Evolutionary conservation across 2,329 filamentous ascomycete genomes (phyloP), one percentile per base, ranked within the genome.

Genomic region (Paecilomyces formosus): DNA sequence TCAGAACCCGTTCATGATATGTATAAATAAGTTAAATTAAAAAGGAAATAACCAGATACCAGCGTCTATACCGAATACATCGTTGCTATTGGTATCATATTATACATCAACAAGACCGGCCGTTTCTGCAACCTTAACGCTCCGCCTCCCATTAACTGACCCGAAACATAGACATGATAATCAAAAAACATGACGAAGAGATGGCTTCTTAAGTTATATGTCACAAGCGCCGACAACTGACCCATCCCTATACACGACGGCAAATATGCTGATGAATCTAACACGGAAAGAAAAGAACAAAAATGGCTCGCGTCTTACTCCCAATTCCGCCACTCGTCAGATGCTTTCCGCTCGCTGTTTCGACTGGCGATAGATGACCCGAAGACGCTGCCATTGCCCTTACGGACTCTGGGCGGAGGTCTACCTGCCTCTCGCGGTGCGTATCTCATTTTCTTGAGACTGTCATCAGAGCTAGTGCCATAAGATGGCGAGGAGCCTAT

Each of bases 241-340:
- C 15, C 39, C 39, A 45, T 45, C 39, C 39, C 15, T 18, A 45
- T 18, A 18, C 39, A 45, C 35, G n/a, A 39, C 15, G 39, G 18
- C 39, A 45, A 18, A 45, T 21, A 45, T 45, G 39, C 39, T 18
- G 18, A 4, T 45, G n/a, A 12, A 45, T 45, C 18, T 18, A 18
- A 45, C n/a, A n/a, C n/a, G n/a, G 39, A 18, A 45, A 45, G n/a
- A 21, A 45, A 26, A 26, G 24, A 26, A 26, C 24, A 26, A n/a
- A 6, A 21, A n/a, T 7, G n/a, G 18, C n/a, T 45, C n/a, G 35
- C 35, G 24, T 52, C 53, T 68, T 55, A 74, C 58, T 76, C 73
- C 74, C 74, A 76, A 53, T 75, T 66, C 7, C 71, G 68, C 74
- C 74, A 76, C 62, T 74, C 74, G 58, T 75, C 70, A 26, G 65